Evolutionary conservation across 192 early-diverging fungal genomes (phyloP).

Genomic region (Backusella mclennaniae): DNA sequence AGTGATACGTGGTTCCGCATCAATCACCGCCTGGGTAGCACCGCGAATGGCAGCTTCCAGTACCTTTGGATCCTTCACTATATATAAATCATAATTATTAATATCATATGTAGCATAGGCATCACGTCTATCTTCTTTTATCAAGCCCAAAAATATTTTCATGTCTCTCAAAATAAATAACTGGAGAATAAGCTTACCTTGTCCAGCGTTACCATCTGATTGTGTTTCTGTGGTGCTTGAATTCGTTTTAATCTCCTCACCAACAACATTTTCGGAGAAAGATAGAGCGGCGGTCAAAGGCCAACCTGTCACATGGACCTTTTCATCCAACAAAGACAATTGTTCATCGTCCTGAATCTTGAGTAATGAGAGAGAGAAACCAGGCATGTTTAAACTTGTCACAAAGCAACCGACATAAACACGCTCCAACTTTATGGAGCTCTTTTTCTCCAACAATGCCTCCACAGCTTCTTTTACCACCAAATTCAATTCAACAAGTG

Average conservation of each 20-base stretch:
- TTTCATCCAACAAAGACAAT: slow-evolving; percentile 51
- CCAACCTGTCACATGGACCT: slow-evolving; percentile 65
- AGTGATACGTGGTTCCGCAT: slow-evolving; percentile 63
- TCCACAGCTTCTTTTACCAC: slow-evolving; percentile 69
- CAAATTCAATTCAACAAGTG: slow-evolving; percentile 68
- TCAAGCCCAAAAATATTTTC: background rate
- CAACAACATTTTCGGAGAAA: background rate
- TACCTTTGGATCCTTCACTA: slow-evolving; percentile 5
- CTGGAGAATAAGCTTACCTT: background rate
- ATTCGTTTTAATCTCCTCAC: background rate
- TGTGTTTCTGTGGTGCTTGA: background rate
- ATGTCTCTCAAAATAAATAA: background rate
- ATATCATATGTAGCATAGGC: background rate
- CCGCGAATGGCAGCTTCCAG: slow-evolving; percentile 33
- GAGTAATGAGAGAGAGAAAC: slow-evolving; percentile 68
- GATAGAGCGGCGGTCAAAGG: background rate
- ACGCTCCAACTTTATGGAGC: slow-evolving; percentile 47
- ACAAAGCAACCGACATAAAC: slow-evolving; percentile 72
- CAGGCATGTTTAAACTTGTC: slow-evolving; percentile 83
- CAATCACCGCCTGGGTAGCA: slow-evolving; percentile 42
- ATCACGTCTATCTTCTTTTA: background rate
- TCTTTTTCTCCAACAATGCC: slow-evolving; percentile 19
- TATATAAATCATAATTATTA: background rate
- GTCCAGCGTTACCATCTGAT: background rate
- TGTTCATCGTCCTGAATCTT: slow-evolving; percentile 49